These are phyloP conservation scores for Neurospora sp. DNA, from an alignment of 495 filamentous ascomycete genomes.

Conservation along the genomic window DNA sequence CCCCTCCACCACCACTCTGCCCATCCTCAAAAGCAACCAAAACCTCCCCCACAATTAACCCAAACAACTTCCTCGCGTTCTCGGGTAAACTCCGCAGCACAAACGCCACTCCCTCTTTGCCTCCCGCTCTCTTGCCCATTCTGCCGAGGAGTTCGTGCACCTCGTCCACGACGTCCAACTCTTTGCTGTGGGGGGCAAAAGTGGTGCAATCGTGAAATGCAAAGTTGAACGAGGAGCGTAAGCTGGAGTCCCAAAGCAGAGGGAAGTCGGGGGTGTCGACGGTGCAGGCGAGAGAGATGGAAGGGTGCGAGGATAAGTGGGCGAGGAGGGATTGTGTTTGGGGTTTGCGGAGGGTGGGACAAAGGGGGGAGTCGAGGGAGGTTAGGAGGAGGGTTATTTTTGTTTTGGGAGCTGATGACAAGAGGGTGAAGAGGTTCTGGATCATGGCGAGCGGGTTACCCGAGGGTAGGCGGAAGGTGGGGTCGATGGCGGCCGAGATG, in stretches of 20 bases:
- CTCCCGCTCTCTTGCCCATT: conserved; percentile 70
- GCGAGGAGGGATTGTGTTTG: conserved; percentile 63
- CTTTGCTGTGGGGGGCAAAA: conserved; percentile 44
- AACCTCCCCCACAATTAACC: conserved; percentile 73
- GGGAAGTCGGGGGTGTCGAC: conserved; percentile 80
- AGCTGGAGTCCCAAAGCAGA: conserved; percentile 78
- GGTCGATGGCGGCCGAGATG: conserved; percentile 54
- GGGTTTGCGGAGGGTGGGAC: conserved; percentile 54
- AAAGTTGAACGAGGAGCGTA: conserved; percentile 70
- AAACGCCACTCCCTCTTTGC: conserved; percentile 85
- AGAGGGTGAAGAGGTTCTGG: conserved; percentile 44
- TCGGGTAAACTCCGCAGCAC: conserved; percentile 83
- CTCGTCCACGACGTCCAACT: conserved; percentile 73
- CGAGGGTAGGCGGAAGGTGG: conserved; percentile 34
- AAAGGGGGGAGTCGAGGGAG: conserved; percentile 69
- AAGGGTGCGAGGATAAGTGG: conserved; percentile 62
- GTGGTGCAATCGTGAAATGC: conserved; percentile 93
- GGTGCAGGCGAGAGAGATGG: conserved; percentile 66
- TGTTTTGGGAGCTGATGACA: conserved; percentile 8
- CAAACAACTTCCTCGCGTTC: conserved; percentile 80
- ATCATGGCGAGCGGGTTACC: conserved; percentile 42
- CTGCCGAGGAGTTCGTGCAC: conserved; percentile 79
- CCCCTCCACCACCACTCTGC: conserved; percentile 17
- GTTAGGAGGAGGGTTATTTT: conserved; percentile 65
- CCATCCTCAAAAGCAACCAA: conserved; percentile 56